Base-by-base conservation (phyloP, 345 rosid species). In the Melaleuca quinquenervia region DNA sequence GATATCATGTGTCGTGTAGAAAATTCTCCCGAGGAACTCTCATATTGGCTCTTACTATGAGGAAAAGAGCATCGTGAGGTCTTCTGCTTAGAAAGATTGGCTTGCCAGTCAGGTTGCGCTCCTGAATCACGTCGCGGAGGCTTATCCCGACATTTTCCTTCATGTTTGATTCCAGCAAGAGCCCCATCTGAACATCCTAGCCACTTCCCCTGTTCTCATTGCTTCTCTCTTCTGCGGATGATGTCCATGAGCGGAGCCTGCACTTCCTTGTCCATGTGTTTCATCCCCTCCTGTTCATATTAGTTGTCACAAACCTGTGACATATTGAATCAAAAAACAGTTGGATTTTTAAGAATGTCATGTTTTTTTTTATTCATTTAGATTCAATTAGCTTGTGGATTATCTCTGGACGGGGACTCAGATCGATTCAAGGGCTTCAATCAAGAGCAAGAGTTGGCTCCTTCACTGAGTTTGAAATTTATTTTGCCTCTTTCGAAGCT, bases 71-170 rank as follows among this genome's bases (percentile, higher is more conserved):
- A 32, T 84, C 32, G 83, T 86, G 75, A 7, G 92, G 93, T 49
- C 85, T 84, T 1, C 83, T 82, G 52, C 83, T 87, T 20, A 95
- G 93, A 60, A 94, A 90, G 49, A 90, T 92, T 89, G 85, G 14
- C 90, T 90, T 94, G 98, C 98, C 98, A 94, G 2, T 91, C 10
- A 93, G 76, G 83, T 94, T 94, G 87, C 96, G 94, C 87, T 96
- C 98, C 85, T 94, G 95, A 1, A 94, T 89, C 82, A 95, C 95
- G 52, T 94, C 92, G 29, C 89, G 82, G 50, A 90, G 82, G 83
- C 88, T 93, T 89, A 93, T 88, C 29, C 92, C 89, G 3, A 20
- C 52, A 45, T 75, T 92, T 78, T 82, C 92, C 27, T 83, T 86
- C 82, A 51, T 52, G 85, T 86, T 85, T 13, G 93, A 92, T 74